phyloP scores from a whole-genome alignment of 2,329 filamentous ascomycete species.

The Fusarium tjaetaba region DNA sequence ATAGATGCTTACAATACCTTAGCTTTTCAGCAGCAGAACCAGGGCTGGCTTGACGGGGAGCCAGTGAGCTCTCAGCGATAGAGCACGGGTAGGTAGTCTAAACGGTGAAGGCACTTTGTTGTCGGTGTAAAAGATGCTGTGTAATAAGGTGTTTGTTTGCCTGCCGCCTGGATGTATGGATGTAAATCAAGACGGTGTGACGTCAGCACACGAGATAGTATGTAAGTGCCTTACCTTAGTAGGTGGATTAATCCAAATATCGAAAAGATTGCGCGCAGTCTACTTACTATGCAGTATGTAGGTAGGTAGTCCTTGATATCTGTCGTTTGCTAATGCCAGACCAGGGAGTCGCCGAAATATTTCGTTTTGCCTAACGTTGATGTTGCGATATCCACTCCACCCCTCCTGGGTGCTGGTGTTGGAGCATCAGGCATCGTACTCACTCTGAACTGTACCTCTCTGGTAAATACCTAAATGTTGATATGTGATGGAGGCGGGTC shows the following conservation, averaged over 20 bases:
- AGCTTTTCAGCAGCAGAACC: slow-evolving; percentile 21
- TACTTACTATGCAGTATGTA: background rate
- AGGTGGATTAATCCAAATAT: background rate
- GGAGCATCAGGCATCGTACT: background rate
- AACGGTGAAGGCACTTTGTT: background rate
- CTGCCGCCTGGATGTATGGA: background rate
- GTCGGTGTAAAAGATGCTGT: slow-evolving; percentile 23
- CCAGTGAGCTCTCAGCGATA: slow-evolving; percentile 39
- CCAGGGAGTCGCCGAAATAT: background rate
- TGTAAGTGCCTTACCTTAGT: background rate
- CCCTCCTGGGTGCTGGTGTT: background rate
- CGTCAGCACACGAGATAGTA: background rate
- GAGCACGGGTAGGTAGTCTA: slow-evolving; percentile 33
- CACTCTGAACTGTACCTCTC: background rate
- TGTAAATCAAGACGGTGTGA: slow-evolving; percentile 34
- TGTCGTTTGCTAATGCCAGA: background rate
- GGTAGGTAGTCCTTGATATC: background rate
- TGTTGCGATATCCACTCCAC: background rate
- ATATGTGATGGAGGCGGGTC: slow-evolving; percentile 2
- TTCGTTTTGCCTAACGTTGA: background rate
- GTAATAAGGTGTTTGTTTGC: background rate
- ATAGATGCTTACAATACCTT: too few species aligned
- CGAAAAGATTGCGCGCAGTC: background rate
- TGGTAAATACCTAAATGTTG: background rate
- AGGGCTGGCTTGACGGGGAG: slow-evolving; percentile 20